phyloP scores from a whole-genome alignment of 2,329 filamentous ascomycete species.

The Aspergillus sp. region DNA sequence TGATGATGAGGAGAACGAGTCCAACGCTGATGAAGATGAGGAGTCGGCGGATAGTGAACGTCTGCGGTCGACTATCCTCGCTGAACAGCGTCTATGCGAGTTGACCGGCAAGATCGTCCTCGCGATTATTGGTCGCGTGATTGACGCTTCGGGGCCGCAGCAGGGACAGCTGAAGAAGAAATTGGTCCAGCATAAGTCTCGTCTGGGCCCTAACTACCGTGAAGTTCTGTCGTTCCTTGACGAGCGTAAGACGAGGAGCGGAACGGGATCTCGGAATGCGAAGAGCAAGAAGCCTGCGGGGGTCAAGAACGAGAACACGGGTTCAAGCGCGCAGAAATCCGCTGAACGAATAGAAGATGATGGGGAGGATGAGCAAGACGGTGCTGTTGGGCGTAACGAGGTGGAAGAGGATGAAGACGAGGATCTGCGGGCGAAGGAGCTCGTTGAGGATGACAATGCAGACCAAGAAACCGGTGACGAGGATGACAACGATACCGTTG shows the following conservation, averaged over 20 bases:
- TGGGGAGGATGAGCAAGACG: constrained; percentile 33
- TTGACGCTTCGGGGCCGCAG: constrained; percentile 58
- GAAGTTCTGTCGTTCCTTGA: constrained; percentile 78
- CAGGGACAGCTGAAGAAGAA: constrained; percentile 62
- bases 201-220: constrained; percentile 76
- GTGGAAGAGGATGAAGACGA: constrained; percentile 39
- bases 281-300: constrained; percentile 30
- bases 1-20: constrained; percentile 29
- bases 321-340: constrained; percentile 22
- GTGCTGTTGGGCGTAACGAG: constrained; percentile 15
- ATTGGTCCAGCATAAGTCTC: constrained; percentile 70
- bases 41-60: constrained; percentile 44
- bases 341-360: constrained; percentile 40
- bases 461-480: constrained; percentile 22
- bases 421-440: constrained; percentile 28
- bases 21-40: constrained; percentile 19
- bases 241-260: constrained; percentile 46
- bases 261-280: constrained; percentile 10
- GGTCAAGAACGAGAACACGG: constrained; percentile 9
- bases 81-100: constrained; percentile 80
- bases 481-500: constrained; percentile 19
- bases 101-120: constrained; percentile 79
- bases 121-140: constrained; percentile 64
- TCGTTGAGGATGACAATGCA: constrained; percentile 41
- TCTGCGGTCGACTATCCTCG: constrained; percentile 60